These are phyloP conservation scores for Betula pendula DNA, from an alignment of 306 rosid species.

Conservation along the genomic window DNA sequence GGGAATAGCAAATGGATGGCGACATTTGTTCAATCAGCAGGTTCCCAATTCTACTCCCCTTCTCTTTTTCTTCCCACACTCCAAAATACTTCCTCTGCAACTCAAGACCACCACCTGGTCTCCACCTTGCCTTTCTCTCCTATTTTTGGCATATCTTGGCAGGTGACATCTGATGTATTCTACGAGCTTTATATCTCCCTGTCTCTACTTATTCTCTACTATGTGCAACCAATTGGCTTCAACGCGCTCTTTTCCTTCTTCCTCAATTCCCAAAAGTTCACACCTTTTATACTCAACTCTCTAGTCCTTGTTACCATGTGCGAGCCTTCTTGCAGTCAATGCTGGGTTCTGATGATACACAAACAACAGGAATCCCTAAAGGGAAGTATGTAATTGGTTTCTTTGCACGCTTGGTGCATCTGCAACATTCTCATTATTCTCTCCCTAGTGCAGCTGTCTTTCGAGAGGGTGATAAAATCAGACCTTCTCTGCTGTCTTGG, in stretches of 20 bases:
- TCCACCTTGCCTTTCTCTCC: conserved; percentile 21
- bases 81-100: conserved; percentile 21
- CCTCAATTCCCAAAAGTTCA: conserved; percentile 58
- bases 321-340: conserved; percentile 51
- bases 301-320: conserved; percentile 53
- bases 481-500: conserved; percentile 45
- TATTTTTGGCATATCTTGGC: conserved; percentile 45
- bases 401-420: conserved; percentile 55
- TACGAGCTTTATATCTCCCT: conserved; percentile 62
- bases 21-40: conserved; percentile 65
- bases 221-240: conserved; percentile 61
- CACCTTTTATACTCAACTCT: conserved; percentile 51
- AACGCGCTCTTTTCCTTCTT: conserved; percentile 55
- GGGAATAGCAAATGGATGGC: conserved; percentile 75
- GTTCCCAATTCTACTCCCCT: conserved; percentile 57
- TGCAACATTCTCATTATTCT: conserved; percentile 49
- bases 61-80: conserved; percentile 22
- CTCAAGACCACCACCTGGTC: conserved; percentile 27
- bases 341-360: conserved; percentile 39
- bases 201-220: conserved; percentile 59
- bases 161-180: conserved; percentile 56
- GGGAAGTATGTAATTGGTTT: conserved; percentile 39
- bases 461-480: conserved; percentile 47
- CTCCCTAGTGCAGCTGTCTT: conserved; percentile 51
- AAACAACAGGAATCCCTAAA: conserved; percentile 1